Evolutionary conservation across 2,329 filamentous ascomycete genomes (phyloP).

Genomic region (Blastomyces silverae): DNA sequence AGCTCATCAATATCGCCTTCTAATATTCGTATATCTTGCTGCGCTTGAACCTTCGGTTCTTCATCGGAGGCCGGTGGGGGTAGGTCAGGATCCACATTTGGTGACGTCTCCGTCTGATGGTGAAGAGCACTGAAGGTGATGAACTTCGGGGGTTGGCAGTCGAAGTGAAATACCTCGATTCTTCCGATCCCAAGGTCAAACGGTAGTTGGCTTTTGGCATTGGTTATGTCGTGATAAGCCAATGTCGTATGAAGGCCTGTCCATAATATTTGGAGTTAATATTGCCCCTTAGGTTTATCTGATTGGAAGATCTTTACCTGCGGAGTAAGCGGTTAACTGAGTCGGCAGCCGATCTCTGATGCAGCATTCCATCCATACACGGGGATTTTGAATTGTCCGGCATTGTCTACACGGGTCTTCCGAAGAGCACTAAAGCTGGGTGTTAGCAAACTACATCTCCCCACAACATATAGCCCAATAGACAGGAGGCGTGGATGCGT

Average conservation of each 20-base stretch:
- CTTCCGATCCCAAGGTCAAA: slow-evolving; percentile 46
- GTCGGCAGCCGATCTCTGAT: slow-evolving; percentile 53
- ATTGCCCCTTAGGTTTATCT: neutral
- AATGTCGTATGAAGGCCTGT: slow-evolving; percentile 46
- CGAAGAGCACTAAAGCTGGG: slow-evolving; percentile 45
- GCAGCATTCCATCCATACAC: slow-evolving; percentile 56
- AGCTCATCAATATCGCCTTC: slow-evolving; percentile 47
- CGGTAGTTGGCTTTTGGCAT: slow-evolving; percentile 44
- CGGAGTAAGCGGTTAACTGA: slow-evolving; percentile 52
- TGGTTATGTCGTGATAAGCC: slow-evolving; percentile 47
- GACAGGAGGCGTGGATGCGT: neutral
- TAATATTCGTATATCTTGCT: slow-evolving; percentile 44
- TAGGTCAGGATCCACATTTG: slow-evolving; percentile 37
- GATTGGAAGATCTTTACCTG: slow-evolving; percentile 33
- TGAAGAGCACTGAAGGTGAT: slow-evolving; percentile 43
- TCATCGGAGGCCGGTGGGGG: slow-evolving; percentile 37
- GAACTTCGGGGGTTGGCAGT: slow-evolving; percentile 42
- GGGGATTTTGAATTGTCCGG: slow-evolving; percentile 53
- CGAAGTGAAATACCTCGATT: slow-evolving; percentile 53
- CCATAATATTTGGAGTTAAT: neutral
- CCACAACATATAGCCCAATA: neutral
- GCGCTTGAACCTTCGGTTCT: slow-evolving; percentile 32
- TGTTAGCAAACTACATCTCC: slow-evolving; percentile 1
- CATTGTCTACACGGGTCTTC: slow-evolving; percentile 56
- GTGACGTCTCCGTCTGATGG: slow-evolving; percentile 34